Percentiles rank a stretch among this genome's conserved stretches.
Conservation (phyloP, 495 filamentous ascomycete species). For the Tuber borchii region DNA sequence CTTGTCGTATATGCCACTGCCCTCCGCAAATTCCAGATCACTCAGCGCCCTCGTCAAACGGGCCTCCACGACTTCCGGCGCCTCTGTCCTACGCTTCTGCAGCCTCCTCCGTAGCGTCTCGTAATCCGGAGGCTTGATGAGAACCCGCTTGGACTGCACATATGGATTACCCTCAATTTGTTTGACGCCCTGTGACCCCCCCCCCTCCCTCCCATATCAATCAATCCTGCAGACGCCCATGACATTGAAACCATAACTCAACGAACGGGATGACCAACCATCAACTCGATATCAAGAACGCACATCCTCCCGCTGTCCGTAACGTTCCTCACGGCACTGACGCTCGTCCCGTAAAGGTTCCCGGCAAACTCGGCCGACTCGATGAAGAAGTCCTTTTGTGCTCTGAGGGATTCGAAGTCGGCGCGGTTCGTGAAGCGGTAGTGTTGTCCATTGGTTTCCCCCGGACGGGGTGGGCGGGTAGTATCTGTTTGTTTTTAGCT, state of each 20-base stretch:
- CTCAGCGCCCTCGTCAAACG: slow-evolving; percentile 66
- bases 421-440: slow-evolving; percentile 71
- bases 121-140: slow-evolving; percentile 68
- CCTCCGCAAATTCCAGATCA: slow-evolving; percentile 70
- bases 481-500: slow-evolving; percentile 49
- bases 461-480: slow-evolving; percentile 67
- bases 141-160: slow-evolving; percentile 72
- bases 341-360: slow-evolving; percentile 77
- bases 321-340: slow-evolving; percentile 65
- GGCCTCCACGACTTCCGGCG: slow-evolving; percentile 65
- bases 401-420: slow-evolving; percentile 60
- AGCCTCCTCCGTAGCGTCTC: slow-evolving; percentile 69
- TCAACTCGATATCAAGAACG: slow-evolving; percentile 68
- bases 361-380: slow-evolving; percentile 76
- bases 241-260: neutral
- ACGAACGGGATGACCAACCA: neutral
- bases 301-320: slow-evolving; percentile 58
- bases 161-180: slow-evolving; percentile 67
- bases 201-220: neutral
- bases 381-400: slow-evolving; percentile 63
- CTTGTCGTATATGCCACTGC: slow-evolving; percentile 64
- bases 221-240: neutral
- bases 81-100: slow-evolving; percentile 70
- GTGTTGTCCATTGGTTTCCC: slow-evolving; percentile 65
- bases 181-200: slow-evolving; percentile 62